A percentile compares a stretch with the other conserved stretches of the same genome.
Evolutionary conservation across 768 basidiomycete genomes (phyloP).

Genomic region (Lactarius akahatsu): DNA sequence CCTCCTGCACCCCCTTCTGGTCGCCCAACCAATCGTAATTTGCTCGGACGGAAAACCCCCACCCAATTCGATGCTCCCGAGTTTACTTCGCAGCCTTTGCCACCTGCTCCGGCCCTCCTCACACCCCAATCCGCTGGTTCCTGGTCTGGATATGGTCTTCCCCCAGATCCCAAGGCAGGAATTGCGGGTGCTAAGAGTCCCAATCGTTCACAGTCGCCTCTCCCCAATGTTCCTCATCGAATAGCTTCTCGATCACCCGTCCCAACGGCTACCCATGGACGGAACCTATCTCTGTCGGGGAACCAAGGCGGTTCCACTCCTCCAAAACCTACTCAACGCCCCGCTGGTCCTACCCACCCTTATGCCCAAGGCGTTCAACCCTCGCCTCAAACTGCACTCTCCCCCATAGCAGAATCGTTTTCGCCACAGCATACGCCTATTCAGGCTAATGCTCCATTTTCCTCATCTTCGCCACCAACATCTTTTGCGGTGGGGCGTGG

Average conservation of each 20-base stretch:
- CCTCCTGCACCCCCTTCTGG: slow-evolving; percentile 38
- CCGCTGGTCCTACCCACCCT: slow-evolving; percentile 43
- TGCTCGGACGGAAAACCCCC: slow-evolving; percentile 51
- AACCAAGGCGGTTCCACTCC: slow-evolving; percentile 20
- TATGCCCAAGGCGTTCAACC: slow-evolving; percentile 66
- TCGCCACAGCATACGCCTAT: slow-evolving; percentile 34
- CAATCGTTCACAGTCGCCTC: slow-evolving; percentile 38
- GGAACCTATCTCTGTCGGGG: slow-evolving; percentile 52
- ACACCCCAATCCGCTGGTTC: slow-evolving; percentile 31
- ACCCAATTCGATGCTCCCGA: slow-evolving; percentile 51
- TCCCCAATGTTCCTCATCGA: slow-evolving; percentile 40
- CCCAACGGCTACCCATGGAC: slow-evolving; percentile 43
- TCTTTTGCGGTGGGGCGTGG: slow-evolving; percentile 60
- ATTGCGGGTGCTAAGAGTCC: slow-evolving; percentile 42
- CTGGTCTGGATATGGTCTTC: slow-evolving; percentile 48
- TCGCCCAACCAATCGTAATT: slow-evolving; percentile 32
- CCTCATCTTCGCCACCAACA: slow-evolving; percentile 31
- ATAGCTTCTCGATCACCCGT: slow-evolving; percentile 36
- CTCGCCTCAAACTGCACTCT: slow-evolving; percentile 44
- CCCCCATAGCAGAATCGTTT: slow-evolving; percentile 73
- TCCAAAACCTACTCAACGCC: slow-evolving; percentile 40
- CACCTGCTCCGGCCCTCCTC: slow-evolving; percentile 37
- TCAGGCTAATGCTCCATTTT: slow-evolving; percentile 49
- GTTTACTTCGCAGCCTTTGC: slow-evolving; percentile 38
- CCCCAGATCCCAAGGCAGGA: slow-evolving; percentile 59